A percentile compares a stretch with the other conserved stretches of the same genome.
phyloP scores from a whole-genome alignment of 2,329 filamentous ascomycete species.

The Sporothrix mexicana region DNA sequence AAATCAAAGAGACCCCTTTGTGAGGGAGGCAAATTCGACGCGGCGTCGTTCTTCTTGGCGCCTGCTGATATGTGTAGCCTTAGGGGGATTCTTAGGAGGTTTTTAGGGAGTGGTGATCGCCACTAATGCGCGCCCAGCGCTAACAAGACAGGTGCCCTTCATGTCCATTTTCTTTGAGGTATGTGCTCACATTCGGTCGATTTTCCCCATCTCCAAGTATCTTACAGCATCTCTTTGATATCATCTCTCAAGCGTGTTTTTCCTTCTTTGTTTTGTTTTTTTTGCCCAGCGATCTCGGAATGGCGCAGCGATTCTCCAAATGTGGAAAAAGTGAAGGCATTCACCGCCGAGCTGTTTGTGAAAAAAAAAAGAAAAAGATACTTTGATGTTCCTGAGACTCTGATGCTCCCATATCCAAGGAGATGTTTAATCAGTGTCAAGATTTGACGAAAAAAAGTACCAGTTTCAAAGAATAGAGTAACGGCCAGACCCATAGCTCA shows the following conservation, averaged over 20 bases:
- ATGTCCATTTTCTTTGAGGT: background rate
- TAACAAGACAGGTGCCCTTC: background rate
- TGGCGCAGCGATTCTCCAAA: constrained; percentile 15
- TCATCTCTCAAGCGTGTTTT: background rate
- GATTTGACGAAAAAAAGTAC: background rate
- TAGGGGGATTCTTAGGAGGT: background rate
- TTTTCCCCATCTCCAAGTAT: background rate
- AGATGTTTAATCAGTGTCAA: background rate
- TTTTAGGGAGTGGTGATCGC: background rate
- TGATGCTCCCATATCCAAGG: background rate
- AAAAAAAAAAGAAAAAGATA: background rate
- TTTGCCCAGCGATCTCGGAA: constrained; percentile 7
- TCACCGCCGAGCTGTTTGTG: background rate
- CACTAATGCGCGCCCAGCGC: constrained; percentile 15
- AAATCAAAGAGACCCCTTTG: background rate
- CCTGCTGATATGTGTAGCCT: background rate
- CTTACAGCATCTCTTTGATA: background rate
- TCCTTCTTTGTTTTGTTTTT: background rate
- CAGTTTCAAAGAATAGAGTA: background rate
- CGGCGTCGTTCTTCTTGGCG: constrained; percentile 11
- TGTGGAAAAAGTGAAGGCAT: background rate
- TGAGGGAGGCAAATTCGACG: background rate
- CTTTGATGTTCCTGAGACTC: background rate
- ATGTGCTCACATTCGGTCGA: background rate
- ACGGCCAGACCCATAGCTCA: background rate